Conservation (phyloP, 2,329 filamentous ascomycete genomes). For the Talaromyces albobiverticillius region DNA sequence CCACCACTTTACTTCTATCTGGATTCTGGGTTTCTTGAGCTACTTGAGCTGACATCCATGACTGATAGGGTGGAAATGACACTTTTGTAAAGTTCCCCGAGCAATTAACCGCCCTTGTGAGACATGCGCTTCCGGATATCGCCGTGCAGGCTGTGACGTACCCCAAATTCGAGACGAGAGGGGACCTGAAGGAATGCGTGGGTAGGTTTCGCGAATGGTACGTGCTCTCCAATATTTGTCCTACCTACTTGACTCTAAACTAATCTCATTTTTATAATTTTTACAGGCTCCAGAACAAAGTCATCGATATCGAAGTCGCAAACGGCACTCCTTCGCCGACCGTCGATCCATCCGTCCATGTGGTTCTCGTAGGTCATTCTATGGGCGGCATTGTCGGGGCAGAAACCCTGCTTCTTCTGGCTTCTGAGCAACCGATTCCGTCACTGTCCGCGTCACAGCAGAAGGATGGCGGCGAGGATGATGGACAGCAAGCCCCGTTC, state of each 20-base stretch:
- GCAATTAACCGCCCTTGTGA: constrained; percentile 40
- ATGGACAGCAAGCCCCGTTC: constrained; percentile 27
- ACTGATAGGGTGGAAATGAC: constrained; percentile 44
- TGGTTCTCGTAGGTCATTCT: constrained; percentile 79
- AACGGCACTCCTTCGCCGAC: constrained; percentile 78
- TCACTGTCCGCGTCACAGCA: constrained; percentile 27
- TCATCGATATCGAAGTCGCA: constrained; percentile 90
- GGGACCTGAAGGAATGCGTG: constrained; percentile 47
- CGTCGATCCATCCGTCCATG: constrained; percentile 78
- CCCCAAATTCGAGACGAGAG: constrained; percentile 50
- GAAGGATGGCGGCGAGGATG: not conserved
- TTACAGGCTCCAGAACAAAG: constrained; percentile 76
- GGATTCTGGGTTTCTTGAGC: too few relatives aligned
- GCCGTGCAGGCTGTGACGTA: constrained; percentile 43
- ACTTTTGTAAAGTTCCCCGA: constrained; percentile 48
- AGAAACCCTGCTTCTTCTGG: constrained; percentile 75
- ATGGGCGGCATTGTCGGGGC: constrained; percentile 95
- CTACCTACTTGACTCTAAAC: not conserved
- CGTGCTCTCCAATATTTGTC: constrained; percentile 10
- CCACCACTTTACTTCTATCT: too few relatives aligned
- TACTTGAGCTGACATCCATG: not conserved
- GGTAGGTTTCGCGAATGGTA: constrained; percentile 48
- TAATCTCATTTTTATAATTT: not conserved
- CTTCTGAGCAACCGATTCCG: constrained; percentile 60
- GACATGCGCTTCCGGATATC: constrained; percentile 42